A percentile compares a stretch with the other conserved stretches of the same genome.
These are phyloP conservation scores for Fonsecaea monophora DNA, from an alignment of 2,329 filamentous ascomycete genomes.

Conservation along the genomic window DNA sequence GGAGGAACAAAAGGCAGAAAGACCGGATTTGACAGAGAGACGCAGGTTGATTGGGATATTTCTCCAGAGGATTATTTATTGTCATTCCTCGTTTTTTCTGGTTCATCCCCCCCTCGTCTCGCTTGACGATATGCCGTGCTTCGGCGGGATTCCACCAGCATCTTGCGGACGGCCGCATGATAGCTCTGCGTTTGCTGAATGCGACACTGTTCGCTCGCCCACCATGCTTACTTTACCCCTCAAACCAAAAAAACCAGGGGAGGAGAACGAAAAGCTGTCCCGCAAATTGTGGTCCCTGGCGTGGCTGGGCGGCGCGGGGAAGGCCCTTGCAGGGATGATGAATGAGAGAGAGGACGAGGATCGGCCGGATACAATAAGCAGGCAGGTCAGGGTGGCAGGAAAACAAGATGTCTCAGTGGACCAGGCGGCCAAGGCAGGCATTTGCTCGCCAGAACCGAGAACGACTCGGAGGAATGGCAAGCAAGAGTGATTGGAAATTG, in stretches of 20 bases:
- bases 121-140: slow-evolving; percentile 14
- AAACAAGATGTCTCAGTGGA: not conserved
- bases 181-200: not conserved
- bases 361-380: slow-evolving; percentile 3
- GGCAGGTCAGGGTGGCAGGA: not conserved
- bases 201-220: too few relatives aligned
- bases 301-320: slow-evolving; percentile 24
- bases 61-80: not conserved
- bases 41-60: not conserved
- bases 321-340: slow-evolving; percentile 8
- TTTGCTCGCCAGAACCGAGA: not conserved
- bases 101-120: not conserved
- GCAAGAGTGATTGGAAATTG: not conserved
- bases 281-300: slow-evolving; percentile 14
- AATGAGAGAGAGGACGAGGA: not conserved
- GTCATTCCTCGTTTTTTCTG: not conserved
- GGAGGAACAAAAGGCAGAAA: not conserved
- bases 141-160: slow-evolving; percentile 26
- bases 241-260: slow-evolving; percentile 2
- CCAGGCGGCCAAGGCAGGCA: too few relatives aligned
- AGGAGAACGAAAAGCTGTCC: slow-evolving; percentile 14
- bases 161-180: slow-evolving; percentile 14
- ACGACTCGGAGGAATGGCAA: not conserved
- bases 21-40: not conserved
- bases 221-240: slow-evolving; percentile 22